Evolutionary conservation across 345 rosid species (phyloP).

Genomic region (Aquilaria malaccensis): DNA sequence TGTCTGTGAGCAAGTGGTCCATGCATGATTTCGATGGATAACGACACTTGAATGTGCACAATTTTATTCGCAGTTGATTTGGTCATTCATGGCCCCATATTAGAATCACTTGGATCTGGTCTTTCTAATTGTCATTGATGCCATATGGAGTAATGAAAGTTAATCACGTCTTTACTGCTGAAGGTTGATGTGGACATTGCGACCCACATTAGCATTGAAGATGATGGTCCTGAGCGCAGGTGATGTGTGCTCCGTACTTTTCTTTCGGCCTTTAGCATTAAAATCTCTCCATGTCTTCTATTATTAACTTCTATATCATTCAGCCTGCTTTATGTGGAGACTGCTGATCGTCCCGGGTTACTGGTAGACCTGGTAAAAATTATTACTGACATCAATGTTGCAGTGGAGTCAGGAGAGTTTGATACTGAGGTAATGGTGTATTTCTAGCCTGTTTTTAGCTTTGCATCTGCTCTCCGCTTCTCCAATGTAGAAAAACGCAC

Average conservation of each 20-base stretch:
- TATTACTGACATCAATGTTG: constrained; percentile 64
- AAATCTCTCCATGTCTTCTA: not conserved
- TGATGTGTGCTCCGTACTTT: constrained; percentile 22
- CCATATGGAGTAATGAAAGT: no score
- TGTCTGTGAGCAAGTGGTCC: no score
- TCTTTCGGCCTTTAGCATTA: constrained; percentile 8
- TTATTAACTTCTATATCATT: not conserved
- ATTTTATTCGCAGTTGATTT: no score
- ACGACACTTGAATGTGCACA: no score
- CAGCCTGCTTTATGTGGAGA: constrained; percentile 87
- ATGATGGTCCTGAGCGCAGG: constrained; percentile 87
- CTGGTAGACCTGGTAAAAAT: constrained; percentile 84
- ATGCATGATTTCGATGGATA: no score
- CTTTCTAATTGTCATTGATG: no score
- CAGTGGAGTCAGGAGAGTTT: constrained; percentile 94
- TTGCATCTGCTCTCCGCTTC: not conserved
- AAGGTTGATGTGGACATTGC: constrained; percentile 97
- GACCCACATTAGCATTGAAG: constrained; percentile 52
- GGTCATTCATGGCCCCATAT: no score
- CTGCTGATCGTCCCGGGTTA: constrained; percentile 95
- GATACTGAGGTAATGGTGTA: constrained; percentile 70
- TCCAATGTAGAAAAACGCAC: not conserved
- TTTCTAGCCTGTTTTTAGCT: not conserved
- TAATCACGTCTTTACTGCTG: no score
- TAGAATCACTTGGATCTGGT: no score